Conservation (phyloP, 257 asterid species). For the Solanum infundibuliforme region DNA sequence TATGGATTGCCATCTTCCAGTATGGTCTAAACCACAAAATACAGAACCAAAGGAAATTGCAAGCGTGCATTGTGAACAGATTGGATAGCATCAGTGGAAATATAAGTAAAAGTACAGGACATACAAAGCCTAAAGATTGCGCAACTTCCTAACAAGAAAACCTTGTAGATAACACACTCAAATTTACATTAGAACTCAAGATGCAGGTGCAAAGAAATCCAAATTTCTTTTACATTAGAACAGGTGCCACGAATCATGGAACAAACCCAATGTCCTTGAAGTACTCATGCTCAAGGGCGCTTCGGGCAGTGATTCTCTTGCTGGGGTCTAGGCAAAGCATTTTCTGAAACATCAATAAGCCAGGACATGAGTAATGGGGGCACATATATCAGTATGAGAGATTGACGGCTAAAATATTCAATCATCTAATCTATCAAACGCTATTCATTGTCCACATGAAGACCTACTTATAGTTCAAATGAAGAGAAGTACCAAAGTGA, state of each 20-base stretch:
- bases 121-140: slow-evolving; percentile 10
- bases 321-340: slow-evolving; percentile 83
- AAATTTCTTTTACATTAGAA: slow-evolving; percentile 62
- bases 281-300: slow-evolving; percentile 84
- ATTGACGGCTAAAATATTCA: background rate
- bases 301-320: slow-evolving; percentile 80
- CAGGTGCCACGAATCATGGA: slow-evolving; percentile 27
- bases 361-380: background rate
- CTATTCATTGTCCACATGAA: background rate
- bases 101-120: slow-evolving; percentile 5
- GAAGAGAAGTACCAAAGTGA: background rate
- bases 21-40: slow-evolving; percentile 4
- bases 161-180: slow-evolving; percentile 29
- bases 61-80: background rate
- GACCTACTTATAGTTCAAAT: background rate
- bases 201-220: slow-evolving; percentile 8
- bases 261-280: slow-evolving; percentile 61
- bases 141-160: slow-evolving; percentile 17
- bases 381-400: background rate
- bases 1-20: slow-evolving; percentile 17
- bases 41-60: slow-evolving; percentile 13
- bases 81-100: slow-evolving; percentile 24
- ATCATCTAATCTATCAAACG: background rate
- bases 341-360: slow-evolving; percentile 12
- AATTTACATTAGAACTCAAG: slow-evolving; percentile 42